phyloP scores from a whole-genome alignment of 2,329 filamentous ascomycete genomes.

The Aspergillus chevalieri region DNA sequence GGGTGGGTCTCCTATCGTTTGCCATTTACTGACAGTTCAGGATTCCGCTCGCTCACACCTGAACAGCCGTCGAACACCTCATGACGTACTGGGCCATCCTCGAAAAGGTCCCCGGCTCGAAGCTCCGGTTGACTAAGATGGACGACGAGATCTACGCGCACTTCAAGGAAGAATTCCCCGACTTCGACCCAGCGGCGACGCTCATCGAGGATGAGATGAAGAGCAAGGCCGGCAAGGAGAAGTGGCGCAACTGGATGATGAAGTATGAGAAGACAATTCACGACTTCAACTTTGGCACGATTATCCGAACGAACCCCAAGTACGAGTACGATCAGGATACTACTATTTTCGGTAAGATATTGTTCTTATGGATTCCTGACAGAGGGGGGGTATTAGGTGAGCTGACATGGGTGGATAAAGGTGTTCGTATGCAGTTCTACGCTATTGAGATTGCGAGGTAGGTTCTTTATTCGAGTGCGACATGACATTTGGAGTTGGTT shows the following conservation, averaged over 20 bases:
- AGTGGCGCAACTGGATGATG: constrained; percentile 92
- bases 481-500: background rate
- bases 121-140: constrained; percentile 82
- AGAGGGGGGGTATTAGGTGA: background rate
- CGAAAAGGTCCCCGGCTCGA: constrained; percentile 81
- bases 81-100: constrained; percentile 96
- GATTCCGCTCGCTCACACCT: constrained; percentile 7
- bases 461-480: constrained; percentile 15
- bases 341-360: constrained; percentile 75
- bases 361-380: background rate
- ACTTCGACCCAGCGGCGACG: constrained; percentile 74
- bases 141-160: constrained; percentile 93
- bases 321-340: constrained; percentile 81
- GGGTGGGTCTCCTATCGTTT: constrained; percentile 45
- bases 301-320: constrained; percentile 72
- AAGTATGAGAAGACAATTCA: constrained; percentile 90
- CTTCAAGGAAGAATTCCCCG: constrained; percentile 81
- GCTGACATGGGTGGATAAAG: constrained; percentile 25
- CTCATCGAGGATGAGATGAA: constrained; percentile 95
- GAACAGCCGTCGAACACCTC: constrained; percentile 78
- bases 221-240: constrained; percentile 89
- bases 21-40: background rate
- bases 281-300: constrained; percentile 97
- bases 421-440: constrained; percentile 76
- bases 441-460: constrained; percentile 68